Evolutionary conservation across 257 asterid genomes (phyloP).

Genomic region (Eustoma russellianum): DNA sequence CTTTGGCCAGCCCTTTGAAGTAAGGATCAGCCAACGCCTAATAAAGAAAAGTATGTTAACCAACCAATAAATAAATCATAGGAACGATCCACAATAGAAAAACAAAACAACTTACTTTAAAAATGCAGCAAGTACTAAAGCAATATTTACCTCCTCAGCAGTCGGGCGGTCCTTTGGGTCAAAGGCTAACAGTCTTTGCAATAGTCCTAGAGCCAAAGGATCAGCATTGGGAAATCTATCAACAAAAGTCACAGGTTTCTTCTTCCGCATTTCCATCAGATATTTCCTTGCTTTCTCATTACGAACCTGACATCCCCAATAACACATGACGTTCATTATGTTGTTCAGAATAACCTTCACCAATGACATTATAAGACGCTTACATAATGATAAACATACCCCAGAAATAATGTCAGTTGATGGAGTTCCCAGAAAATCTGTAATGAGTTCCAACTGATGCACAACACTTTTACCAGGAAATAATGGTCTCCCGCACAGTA

Average conservation of each 20-base stretch:
- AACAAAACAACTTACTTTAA: neutral
- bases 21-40: constrained; percentile 93
- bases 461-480: constrained; percentile 92
- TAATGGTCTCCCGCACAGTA: constrained; percentile 75
- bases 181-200: constrained; percentile 72
- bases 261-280: constrained; percentile 66
- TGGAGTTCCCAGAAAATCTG: constrained; percentile 88
- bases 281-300: constrained; percentile 94
- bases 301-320: constrained; percentile 54
- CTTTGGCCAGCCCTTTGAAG: constrained; percentile 76
- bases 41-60: constrained; percentile 10
- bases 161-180: constrained; percentile 92
- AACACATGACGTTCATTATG: neutral
- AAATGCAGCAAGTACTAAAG: constrained; percentile 3
- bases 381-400: constrained; percentile 21
- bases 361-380: too few relatives aligned
- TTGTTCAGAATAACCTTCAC: too few relatives aligned
- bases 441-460: constrained; percentile 85
- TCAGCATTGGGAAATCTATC: constrained; percentile 62
- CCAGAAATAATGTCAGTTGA: constrained; percentile 69
- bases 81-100: neutral
- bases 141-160: constrained; percentile 62
- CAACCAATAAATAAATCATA: neutral
- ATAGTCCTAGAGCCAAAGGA: constrained; percentile 58
- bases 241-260: constrained; percentile 43